These are phyloP conservation scores for Hylodesmum podocarpum DNA, from an alignment of 306 rosid genomes.

Conservation along the genomic window DNA sequence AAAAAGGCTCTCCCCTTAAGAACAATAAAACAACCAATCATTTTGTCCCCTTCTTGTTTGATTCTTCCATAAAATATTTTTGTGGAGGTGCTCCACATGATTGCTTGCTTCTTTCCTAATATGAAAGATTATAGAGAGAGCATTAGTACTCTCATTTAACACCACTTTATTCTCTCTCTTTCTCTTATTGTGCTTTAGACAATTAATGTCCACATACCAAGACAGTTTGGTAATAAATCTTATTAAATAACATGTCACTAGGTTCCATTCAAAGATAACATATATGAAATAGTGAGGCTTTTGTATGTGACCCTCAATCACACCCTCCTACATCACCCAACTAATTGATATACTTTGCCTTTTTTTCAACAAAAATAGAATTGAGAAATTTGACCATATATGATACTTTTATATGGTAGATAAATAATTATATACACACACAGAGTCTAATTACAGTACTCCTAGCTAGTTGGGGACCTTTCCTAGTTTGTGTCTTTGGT, in stretches of 20 bases:
- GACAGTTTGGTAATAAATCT: constrained; percentile 38
- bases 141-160: constrained; percentile 9
- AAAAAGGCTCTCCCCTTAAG: constrained; percentile 29
- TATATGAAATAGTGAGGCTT: constrained; percentile 31
- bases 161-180: constrained; percentile 21
- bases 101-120: constrained; percentile 27
- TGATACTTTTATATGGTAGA: constrained; percentile 8
- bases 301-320: constrained; percentile 34
- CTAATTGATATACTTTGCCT: constrained; percentile 34
- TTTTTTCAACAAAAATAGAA: constrained; percentile 21
- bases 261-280: constrained; percentile 39
- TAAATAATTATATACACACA: not conserved
- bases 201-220: constrained; percentile 23
- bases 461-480: constrained; percentile 30
- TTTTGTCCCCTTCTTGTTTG: constrained; percentile 38
- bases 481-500: constrained; percentile 33
- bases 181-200: constrained; percentile 29
- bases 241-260: constrained; percentile 26
- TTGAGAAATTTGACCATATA: constrained; percentile 21
- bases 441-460: constrained; percentile 31
- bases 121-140: constrained; percentile 30
- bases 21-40: constrained; percentile 29
- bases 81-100: constrained; percentile 41
- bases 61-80: constrained; percentile 33
- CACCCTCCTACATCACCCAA: constrained; percentile 32